Evolutionary conservation across 108 stramenopile species (phyloP), one percentile per base, ranked within the genome.

Genomic region (Phaeodactylum tricornutum): DNA sequence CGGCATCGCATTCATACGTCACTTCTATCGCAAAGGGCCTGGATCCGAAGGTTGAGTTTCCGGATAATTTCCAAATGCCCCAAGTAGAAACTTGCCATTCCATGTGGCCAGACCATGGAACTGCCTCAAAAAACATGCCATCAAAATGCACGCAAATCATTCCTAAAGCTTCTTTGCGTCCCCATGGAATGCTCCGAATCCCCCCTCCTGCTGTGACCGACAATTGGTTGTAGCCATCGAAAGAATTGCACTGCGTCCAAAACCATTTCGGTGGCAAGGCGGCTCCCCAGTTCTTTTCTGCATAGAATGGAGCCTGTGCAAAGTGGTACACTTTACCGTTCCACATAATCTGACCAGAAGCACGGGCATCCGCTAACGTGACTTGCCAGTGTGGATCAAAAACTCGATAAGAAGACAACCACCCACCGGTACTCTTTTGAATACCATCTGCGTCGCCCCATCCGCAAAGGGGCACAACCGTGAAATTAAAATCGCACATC

Each of bases 361-460:
- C 90, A 16, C 76, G 53, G 25, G 72, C 90, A 70, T 85, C 72
- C 1, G 81, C 77, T 66, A 87, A 57, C 3, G 84, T 85, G 2
- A 92, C 79, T 67, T 92, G 90, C 85, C 86, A 92, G 50, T 92
- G 90, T 11, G 90, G 90, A 47, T 87, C 86, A 59, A 92, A 87
- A 11, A 92, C 77, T 17, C 73, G 53, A 43, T 43, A 43, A 15
- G 19, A 26, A 7, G 53, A 22, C 2, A 55, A 22, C 53, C 53
- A 86, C 42, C 86, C 78, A 14, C 74, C 89, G 0, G 89, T 92
- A 43, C 75, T 80, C 12, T 71, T 69, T 53, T 90, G 88, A 46
- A 46, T 31, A 4, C 26, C 33, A 12, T 47, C 28, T 25, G 31
- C 52, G 36, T 49, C 61, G 25, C 81, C 81, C 79, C 81, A 81